Conservation (phyloP, 2,329 filamentous ascomycete species). For the Grosmannia serpens region DNA sequence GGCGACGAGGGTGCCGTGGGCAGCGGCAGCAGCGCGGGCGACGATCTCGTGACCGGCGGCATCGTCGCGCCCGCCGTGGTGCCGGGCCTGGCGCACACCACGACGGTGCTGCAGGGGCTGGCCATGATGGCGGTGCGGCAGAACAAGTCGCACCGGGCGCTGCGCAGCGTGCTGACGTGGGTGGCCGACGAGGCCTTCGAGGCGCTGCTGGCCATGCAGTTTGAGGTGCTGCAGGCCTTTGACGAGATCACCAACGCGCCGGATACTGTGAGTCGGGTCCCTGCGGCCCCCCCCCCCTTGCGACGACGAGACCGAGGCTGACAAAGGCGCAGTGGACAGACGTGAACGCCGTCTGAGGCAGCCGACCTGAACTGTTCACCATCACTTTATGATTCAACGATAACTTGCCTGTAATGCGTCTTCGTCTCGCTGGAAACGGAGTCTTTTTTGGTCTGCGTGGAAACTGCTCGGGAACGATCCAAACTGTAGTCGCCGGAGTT, state of each 20-base stretch:
- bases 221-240: conserved; percentile 65
- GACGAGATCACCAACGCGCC: conserved; percentile 64
- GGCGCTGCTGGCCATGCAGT: conserved; percentile 67
- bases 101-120: conserved; percentile 58
- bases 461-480: too few relatives aligned
- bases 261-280: conserved; percentile 32
- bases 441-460: too few relatives aligned
- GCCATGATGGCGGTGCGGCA: conserved; percentile 72
- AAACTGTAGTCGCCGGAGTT: too few relatives aligned
- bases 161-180: conserved; percentile 66
- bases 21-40: background rate
- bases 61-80: conserved; percentile 76
- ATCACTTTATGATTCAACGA: too few relatives aligned
- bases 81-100: conserved; percentile 52
- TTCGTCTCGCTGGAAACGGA: too few relatives aligned
- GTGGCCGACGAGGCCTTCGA: conserved; percentile 65
- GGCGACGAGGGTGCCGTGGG: background rate
- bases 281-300: too few relatives aligned
- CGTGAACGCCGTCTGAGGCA: background rate
- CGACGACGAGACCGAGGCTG: background rate
- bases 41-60: conserved; percentile 49
- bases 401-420: too few relatives aligned
- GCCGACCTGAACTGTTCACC: too few relatives aligned
- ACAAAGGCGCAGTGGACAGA: background rate
- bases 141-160: conserved; percentile 66